Base-by-base conservation (phyloP, 345 rosid genomes). In the Turritis glabra region DNA sequence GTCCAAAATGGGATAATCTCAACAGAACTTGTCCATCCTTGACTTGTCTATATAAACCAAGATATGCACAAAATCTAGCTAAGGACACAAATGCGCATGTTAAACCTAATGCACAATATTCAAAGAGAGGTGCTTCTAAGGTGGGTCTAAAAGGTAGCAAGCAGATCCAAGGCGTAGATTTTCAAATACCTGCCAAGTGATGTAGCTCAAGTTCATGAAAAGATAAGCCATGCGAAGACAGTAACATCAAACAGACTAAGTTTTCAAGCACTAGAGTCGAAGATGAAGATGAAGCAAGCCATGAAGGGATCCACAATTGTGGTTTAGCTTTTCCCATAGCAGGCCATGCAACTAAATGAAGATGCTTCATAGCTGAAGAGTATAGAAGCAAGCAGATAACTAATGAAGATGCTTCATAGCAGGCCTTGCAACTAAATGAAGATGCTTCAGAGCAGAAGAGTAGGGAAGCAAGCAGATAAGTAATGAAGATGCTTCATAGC, bases 201-300 rank as follows among this genome's bases (percentile, higher is more conserved):
- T 82, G 90, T 86, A 86, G 93, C 84, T 77, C 79, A 80, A 83
- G 84, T 76, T 80, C 77, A 85, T 74, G 75, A 79, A 82, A 88
- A 77, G 19, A 1, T n/a, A 43, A 43, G 47, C 18, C 47, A 46
- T 46, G 51, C 63, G 81, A 68, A 86, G 79, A 72, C 74, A 84
- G 68, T 59, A 43, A 72, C 82, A 79, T 80, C 79, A 76, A 77
- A 80, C 86, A n/a, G 84, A 77, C 69, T 83, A 82, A 82, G 80
- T 63, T 80, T 75, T 74, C 80, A 86, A 82, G 77, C 83, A 79
- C 88, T 79, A 66, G 25, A 17, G 85, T 86, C 63, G 89, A 62
- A 75, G 57, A 58, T n/a, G 67, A 65, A 15, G 70, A 14, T 63
- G 88, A 71, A 63, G 56, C 84, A 69, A 64, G 65, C 73, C 65